Evolutionary conservation across 768 basidiomycete species (phyloP).

Genomic region (Pleurotus citrinopileatus): DNA sequence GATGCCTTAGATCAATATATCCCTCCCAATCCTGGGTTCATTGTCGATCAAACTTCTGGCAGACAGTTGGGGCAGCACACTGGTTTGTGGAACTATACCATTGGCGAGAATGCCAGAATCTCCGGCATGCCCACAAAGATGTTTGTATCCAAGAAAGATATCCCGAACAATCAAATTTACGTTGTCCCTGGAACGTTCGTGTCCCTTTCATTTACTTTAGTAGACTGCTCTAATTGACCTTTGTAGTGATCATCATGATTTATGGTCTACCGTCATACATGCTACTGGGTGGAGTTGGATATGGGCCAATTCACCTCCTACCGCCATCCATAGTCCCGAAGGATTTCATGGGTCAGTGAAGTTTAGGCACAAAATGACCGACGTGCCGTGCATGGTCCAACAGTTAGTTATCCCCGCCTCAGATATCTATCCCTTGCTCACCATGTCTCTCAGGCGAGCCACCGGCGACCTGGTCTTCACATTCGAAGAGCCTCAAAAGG

Average conservation of each 20-base stretch:
- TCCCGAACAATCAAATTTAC: slow-evolving; percentile 59
- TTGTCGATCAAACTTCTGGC: slow-evolving; percentile 58
- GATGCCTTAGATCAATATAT: slow-evolving; percentile 70
- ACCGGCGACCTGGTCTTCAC: slow-evolving; percentile 36
- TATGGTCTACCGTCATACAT: slow-evolving; percentile 39
- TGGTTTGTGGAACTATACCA: slow-evolving; percentile 83
- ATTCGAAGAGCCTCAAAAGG: slow-evolving; percentile 60
- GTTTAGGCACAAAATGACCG: slow-evolving; percentile 68
- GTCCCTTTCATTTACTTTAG: background rate
- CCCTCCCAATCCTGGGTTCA: slow-evolving; percentile 61
- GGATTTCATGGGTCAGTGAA: slow-evolving; percentile 55
- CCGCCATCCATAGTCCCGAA: slow-evolving; percentile 30
- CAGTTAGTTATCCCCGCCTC: slow-evolving; percentile 33
- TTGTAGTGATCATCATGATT: slow-evolving; percentile 55
- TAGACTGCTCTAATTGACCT: background rate
- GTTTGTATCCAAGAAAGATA: slow-evolving; percentile 76
- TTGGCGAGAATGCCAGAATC: slow-evolving; percentile 78
- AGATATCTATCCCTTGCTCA: background rate
- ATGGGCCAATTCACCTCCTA: slow-evolving; percentile 59
- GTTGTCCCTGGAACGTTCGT: slow-evolving; percentile 73
- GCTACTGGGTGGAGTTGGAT: slow-evolving; percentile 72
- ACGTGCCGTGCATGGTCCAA: slow-evolving; percentile 49
- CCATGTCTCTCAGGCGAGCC: slow-evolving; percentile 18
- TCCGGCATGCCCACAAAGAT: slow-evolving; percentile 56
- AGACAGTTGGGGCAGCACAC: slow-evolving; percentile 55